Evolutionary conservation across 768 basidiomycete genomes (phyloP).

Genomic region (Wakefieldia striispora): DNA sequence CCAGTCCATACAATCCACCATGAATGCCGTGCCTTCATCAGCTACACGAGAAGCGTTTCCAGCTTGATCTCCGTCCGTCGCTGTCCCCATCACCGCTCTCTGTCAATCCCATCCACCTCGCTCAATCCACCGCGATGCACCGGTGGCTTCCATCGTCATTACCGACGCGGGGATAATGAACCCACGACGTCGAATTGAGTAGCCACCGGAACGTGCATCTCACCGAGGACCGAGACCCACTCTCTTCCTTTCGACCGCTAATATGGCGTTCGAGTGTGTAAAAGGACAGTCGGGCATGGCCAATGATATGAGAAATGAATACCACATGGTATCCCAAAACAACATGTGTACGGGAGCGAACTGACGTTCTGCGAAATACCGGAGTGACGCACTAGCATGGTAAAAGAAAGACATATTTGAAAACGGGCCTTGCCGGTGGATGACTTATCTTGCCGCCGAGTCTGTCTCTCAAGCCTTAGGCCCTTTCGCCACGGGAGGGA

Average conservation of each 20-base stretch:
- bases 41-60: too few species aligned
- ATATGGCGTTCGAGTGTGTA: background rate
- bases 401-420: conserved; percentile 11
- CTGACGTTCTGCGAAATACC: conserved; percentile 16
- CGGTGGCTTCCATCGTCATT: conserved; percentile 3
- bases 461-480: background rate
- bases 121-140: background rate
- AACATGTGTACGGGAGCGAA: conserved; percentile 17
- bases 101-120: too few species aligned
- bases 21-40: conserved; percentile 11
- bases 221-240: conserved; percentile 8
- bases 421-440: conserved; percentile 16
- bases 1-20: background rate
- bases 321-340: conserved; percentile 16
- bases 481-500: background rate
- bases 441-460: conserved; percentile 20
- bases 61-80: too few species aligned
- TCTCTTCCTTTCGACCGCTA: conserved; percentile 4
- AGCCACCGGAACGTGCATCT: conserved; percentile 11
- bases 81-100: background rate
- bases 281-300: conserved; percentile 3
- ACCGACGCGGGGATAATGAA: conserved; percentile 9
- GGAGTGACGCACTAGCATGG: background rate
- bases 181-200: conserved; percentile 4
- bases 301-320: conserved; percentile 20